phyloP scores from a whole-genome alignment of 352 stramenopile genomes.

The Pythium dissotocum region DNA sequence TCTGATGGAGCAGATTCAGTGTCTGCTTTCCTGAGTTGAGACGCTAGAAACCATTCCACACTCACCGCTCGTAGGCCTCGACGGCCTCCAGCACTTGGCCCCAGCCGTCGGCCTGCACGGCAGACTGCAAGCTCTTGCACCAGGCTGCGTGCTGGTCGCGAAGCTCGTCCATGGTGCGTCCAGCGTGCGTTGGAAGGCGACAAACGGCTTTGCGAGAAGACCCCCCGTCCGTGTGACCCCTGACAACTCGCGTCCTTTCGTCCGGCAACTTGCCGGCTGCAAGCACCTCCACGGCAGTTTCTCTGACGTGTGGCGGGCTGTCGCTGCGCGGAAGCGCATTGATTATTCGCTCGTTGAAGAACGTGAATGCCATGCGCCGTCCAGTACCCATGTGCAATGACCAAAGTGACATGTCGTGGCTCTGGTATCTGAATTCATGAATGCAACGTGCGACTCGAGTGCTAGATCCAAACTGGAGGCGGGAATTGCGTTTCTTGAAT shows the following conservation, averaged over 20 bases:
- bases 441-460: no score
- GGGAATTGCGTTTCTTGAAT: no score
- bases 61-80: slow-evolving; percentile 71
- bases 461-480: no score
- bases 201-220: slow-evolving; percentile 3
- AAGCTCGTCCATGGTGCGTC: slow-evolving; percentile 43
- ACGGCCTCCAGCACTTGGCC: slow-evolving; percentile 74
- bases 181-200: neutral
- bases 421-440: no score
- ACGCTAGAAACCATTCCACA: neutral
- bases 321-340: no score
- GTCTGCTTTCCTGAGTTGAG: neutral
- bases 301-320: no score
- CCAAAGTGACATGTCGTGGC: no score
- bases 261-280: neutral
- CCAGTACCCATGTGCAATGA: no score
- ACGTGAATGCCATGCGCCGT: no score
- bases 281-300: no score
- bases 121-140: slow-evolving; percentile 56
- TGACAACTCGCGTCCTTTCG: neutral
- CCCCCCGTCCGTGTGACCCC: neutral
- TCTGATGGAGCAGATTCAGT: slow-evolving; percentile 17
- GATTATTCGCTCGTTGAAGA: no score
- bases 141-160: slow-evolving; percentile 51
- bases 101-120: slow-evolving; percentile 65